phyloP scores from a whole-genome alignment of 148 eudicot genomes.

The Cornus suecica region DNA sequence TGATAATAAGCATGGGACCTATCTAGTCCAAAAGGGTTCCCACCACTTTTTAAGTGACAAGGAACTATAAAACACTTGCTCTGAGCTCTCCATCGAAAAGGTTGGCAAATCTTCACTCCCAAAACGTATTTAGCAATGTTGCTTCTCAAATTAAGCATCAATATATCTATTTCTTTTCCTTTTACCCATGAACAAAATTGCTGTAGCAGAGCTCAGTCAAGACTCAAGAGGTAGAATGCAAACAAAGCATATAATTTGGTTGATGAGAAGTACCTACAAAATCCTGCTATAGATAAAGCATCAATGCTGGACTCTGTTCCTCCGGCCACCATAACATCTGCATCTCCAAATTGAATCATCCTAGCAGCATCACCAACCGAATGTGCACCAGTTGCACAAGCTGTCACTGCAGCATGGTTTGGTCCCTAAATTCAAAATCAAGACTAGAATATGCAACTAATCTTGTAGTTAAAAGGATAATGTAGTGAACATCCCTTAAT shows the following conservation, averaged over 20 bases:
- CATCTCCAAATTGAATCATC: conserved; percentile 96
- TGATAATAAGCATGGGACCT: not conserved
- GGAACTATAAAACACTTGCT: not conserved
- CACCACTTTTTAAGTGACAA: not conserved
- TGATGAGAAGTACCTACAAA: conserved; percentile 60
- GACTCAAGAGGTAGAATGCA: not conserved
- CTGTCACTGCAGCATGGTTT: conserved; percentile 99
- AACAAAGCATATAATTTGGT: conserved; percentile 12
- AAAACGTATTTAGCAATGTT: not conserved
- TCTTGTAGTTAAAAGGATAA: conserved; percentile 8
- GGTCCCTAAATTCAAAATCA: conserved; percentile 90
- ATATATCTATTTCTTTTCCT: not conserved
- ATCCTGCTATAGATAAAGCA: conserved; percentile 94
- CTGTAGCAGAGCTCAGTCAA: not conserved
- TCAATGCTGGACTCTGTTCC: conserved; percentile 97
- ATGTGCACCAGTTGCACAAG: conserved; percentile 99
- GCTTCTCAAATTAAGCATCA: not conserved
- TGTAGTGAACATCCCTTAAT: not conserved
- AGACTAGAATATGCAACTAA: conserved; percentile 37
- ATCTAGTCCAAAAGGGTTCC: not conserved
- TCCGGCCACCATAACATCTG: conserved; percentile 97
- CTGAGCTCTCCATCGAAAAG: not conserved
- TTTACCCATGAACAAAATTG: not conserved
- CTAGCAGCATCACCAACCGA: conserved; percentile 97
- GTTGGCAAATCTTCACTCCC: not conserved